Conservation (phyloP, 345 rosid genomes). For the Streptanthus diversifolius region DNA sequence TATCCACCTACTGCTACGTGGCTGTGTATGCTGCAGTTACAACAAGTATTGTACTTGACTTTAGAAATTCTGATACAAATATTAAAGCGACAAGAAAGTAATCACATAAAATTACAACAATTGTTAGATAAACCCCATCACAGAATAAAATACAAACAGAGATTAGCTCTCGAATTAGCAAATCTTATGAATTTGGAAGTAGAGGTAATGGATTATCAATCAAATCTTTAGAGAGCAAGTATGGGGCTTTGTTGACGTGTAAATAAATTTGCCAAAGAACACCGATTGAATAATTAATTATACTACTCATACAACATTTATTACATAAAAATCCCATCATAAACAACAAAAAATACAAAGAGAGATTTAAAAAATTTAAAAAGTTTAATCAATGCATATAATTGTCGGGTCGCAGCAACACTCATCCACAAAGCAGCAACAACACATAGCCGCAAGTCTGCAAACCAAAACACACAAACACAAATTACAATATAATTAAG, state of each 20-base stretch:
- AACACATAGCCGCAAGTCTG: conserved; percentile 72
- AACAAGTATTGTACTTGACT: too few relatives aligned
- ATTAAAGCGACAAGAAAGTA: too few relatives aligned
- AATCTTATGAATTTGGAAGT: too few relatives aligned
- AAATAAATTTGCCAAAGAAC: not conserved
- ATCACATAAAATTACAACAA: too few relatives aligned
- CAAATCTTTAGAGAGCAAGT: not conserved
- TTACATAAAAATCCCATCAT: not conserved
- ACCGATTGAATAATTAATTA: not conserved
- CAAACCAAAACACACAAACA: conserved; percentile 6
- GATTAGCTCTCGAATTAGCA: too few relatives aligned
- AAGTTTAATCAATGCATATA: conserved; percentile 33
- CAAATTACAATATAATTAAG: not conserved
- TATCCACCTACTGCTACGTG: not conserved
- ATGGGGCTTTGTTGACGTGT: not conserved
- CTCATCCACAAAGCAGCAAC: conserved; percentile 67
- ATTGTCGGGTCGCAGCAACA: conserved; percentile 72
- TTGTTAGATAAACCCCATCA: too few relatives aligned
- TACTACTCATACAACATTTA: not conserved
- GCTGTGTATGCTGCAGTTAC: too few relatives aligned
- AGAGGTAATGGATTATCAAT: not conserved
- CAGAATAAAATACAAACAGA: too few relatives aligned
- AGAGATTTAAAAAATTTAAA: not conserved
- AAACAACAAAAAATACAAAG: not conserved
- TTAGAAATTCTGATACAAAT: too few relatives aligned